Evolutionary conservation across 2,329 filamentous ascomycete species (phyloP).

Genomic region (Exophiala lecanii-corni): DNA sequence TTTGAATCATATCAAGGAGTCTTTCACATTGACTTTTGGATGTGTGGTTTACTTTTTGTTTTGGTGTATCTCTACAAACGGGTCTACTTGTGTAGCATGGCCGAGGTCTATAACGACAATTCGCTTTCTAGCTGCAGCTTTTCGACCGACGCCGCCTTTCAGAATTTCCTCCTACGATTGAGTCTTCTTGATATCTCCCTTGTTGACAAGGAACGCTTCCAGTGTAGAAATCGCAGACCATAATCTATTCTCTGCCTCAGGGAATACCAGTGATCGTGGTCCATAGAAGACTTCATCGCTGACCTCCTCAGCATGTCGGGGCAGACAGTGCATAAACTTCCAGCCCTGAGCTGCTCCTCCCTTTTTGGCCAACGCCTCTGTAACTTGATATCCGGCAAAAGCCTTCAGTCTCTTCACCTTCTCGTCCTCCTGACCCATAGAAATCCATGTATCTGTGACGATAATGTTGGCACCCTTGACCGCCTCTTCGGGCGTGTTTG

Average conservation of each 20-base stretch:
- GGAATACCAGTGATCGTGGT: constrained; percentile 78
- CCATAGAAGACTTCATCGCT: constrained; percentile 93
- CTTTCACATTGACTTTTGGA: too few relatives aligned
- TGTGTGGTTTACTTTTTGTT: too few relatives aligned
- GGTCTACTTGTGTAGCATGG: too few relatives aligned
- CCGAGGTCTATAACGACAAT: too few relatives aligned
- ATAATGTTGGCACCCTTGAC: constrained; percentile 82
- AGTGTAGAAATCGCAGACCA: constrained; percentile 86
- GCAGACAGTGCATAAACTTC: constrained; percentile 99
- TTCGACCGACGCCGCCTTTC: too few relatives aligned
- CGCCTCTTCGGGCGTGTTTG: constrained; percentile 74
- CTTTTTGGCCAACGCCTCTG: constrained; percentile 72
- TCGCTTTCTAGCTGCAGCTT: too few relatives aligned
- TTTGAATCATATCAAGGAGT: too few relatives aligned
- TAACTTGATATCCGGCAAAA: constrained; percentile 90
- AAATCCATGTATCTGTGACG: constrained; percentile 97
- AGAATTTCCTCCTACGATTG: not conserved
- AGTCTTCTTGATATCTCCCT: constrained; percentile 61
- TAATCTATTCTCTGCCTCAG: constrained; percentile 88
- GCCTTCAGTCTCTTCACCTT: constrained; percentile 68
- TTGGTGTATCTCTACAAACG: too few relatives aligned
- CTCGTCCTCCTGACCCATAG: constrained; percentile 95
- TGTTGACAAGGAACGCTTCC: constrained; percentile 90
- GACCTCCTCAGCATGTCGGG: constrained; percentile 88
- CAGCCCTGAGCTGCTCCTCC: constrained; percentile 83